Base-by-base conservation (phyloP, 768 basidiomycete genomes). In the Collybiopsis luxurians region DNA sequence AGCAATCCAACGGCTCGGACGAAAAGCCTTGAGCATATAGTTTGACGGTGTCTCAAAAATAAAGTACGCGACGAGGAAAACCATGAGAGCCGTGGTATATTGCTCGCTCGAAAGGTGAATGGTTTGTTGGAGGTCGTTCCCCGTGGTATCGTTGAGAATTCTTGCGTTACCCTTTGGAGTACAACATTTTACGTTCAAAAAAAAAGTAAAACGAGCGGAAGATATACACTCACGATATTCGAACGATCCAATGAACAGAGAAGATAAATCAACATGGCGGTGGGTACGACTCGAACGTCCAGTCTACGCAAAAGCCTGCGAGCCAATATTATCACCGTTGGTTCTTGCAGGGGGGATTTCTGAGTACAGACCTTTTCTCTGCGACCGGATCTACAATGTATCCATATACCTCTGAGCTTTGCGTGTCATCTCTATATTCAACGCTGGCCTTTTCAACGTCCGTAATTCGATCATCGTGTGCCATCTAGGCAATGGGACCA, bases 21-120 rank as follows among this genome's bases (percentile, higher is more conserved):
- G 61, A 54, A 74, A 63, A 45, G 64, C 63, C 63, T 76, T 76
- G 53, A 76, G 68, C 60, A 75, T 60, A 46, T 69, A 67, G 57
- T 78, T 76, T 12, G 71, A 72, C 2, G 76, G 76, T 10, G 71
- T 67, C 59, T 78, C 75, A 60, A 74, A 71, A 19, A 73, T 38
- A 4, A 72, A 76, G 59, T 77, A 78, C 12, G 71, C 69, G 52
- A 74, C 63, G 54, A 72, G 65, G 63, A 74, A 74, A 38, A 73
- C 68, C 69, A 73, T 73, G 21, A 75, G 66, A 2, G 73, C 73
- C 38, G 69, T 68, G 34, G 69, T 69, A 62, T 72, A 74, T 46
- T 74, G 66, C 13, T 67, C 55, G 56, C 60, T 56, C 11, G 67
- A 60, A 50, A 72, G 67, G 42, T 62, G 59, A 19, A 66, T 63